Percentiles rank a stretch among this genome's conserved stretches.
Conservation (phyloP, 768 basidiomycete genomes). For the Tulasnella sp. region DNA sequence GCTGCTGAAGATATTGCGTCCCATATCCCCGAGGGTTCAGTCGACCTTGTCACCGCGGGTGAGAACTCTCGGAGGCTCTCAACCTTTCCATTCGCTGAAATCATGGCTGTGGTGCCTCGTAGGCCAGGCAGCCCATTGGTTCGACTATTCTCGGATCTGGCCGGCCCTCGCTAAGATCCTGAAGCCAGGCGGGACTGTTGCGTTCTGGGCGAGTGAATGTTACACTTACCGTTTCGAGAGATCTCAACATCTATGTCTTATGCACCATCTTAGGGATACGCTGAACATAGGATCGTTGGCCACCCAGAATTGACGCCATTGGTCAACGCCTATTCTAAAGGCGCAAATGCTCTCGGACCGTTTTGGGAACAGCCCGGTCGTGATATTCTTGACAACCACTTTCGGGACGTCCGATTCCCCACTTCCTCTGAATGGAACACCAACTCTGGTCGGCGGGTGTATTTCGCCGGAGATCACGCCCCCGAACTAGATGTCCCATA, state of each 20-base stretch:
- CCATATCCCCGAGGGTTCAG: constrained; percentile 31
- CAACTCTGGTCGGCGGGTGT: constrained; percentile 19
- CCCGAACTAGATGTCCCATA: constrained; percentile 21
- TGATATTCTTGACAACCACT: constrained; percentile 55
- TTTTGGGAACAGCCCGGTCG: constrained; percentile 70
- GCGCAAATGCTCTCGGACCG: constrained; percentile 40
- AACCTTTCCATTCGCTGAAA: neutral
- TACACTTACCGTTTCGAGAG: neutral
- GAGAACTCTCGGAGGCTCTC: constrained; percentile 24
- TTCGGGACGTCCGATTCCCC: constrained; percentile 47
- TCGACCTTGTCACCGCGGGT: constrained; percentile 26
- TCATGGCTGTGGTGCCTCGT: neutral
- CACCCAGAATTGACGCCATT: constrained; percentile 46
- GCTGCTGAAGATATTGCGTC: constrained; percentile 41
- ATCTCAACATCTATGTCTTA: neutral
- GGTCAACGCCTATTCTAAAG: constrained; percentile 40
- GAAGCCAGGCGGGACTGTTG: constrained; percentile 25
- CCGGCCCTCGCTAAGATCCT: constrained; percentile 21
- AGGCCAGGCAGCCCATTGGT: constrained; percentile 29
- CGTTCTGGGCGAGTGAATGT: constrained; percentile 22
- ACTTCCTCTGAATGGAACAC: constrained; percentile 20
- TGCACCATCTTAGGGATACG: constrained; percentile 33
- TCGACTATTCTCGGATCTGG: constrained; percentile 24
- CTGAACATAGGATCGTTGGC: constrained; percentile 55
- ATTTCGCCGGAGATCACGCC: constrained; percentile 32